Evolutionary conservation across 2,329 filamentous ascomycete genomes (phyloP).

Genomic region (Fusarium veterinarium): DNA sequence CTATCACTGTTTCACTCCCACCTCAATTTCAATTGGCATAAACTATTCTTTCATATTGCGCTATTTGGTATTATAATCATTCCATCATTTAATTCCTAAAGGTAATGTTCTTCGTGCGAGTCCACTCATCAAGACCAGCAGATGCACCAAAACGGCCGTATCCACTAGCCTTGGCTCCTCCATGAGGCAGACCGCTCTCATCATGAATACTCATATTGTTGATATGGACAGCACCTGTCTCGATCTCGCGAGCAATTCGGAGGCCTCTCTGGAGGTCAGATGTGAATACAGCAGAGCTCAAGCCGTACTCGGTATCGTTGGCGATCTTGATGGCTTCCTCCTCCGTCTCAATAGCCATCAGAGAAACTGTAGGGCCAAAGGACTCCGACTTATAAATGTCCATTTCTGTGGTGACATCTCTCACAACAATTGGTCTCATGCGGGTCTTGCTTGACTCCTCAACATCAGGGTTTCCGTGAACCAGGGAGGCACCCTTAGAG

Average conservation of each 20-base stretch:
- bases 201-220: constrained; percentile 75
- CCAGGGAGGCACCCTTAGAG: constrained; percentile 70
- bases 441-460: constrained; percentile 50
- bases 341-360: constrained; percentile 74
- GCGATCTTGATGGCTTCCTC: constrained; percentile 79
- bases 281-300: constrained; percentile 79
- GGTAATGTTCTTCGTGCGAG: constrained; percentile 72
- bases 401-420: constrained; percentile 72
- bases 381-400: constrained; percentile 80
- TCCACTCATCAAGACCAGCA: constrained; percentile 69
- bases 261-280: constrained; percentile 70
- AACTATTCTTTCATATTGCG: not conserved
- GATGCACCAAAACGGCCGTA: constrained; percentile 70
- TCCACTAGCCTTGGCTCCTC: constrained; percentile 73
- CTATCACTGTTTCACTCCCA: no score
- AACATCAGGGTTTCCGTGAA: constrained; percentile 53
- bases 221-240: constrained; percentile 76
- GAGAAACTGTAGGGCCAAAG: constrained; percentile 79
- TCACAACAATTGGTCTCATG: constrained; percentile 75
- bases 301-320: constrained; percentile 85
- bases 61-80: not conserved
- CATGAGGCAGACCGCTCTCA: constrained; percentile 71
- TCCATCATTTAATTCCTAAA: constrained; percentile 54
- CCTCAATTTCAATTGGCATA: not conserved
- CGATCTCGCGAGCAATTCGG: constrained; percentile 70